Evolutionary conservation across 164 flowering plant species (phyloP), one percentile per base, ranked within the genome.

Genomic region (Magnolia officinalis): DNA sequence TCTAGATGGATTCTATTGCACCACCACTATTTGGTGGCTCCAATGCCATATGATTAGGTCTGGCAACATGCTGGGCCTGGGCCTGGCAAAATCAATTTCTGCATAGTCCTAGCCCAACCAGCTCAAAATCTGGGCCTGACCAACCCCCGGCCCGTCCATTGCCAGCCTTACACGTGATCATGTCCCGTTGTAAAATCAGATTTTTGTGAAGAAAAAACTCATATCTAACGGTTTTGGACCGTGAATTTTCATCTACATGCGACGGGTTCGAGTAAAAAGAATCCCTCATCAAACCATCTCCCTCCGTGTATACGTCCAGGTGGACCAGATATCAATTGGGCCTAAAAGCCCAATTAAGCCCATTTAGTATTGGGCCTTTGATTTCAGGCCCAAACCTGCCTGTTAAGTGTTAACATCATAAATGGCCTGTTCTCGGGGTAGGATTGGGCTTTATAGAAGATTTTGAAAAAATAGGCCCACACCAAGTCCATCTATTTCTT

Each of bases 191-290:
- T 49, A 72, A 52, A 52, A 13, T 16, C 29, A 72, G 14, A 16
- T 58, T 1, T 20, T 51, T 11, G 8, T 19, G 20, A 72, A 55
- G 19, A 58, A 13, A 79, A 29, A 26, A 85, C 98, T 89, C 81
- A 94, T 95, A 88, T 50, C 86, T 88, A 26, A 87, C 88, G 26
- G 75, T 75, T 24, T 50, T 76, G 26, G 82, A 65, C 75, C 70
- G 63, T 73, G 88, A 76, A 79, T 78, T 85, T 73, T 80, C 81
- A 1, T 74, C 70, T 9, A 81, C 50, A 71, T 61, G 70, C 5
- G 90, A 20, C 5, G 88, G 58, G 65, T 61, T 82, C 51, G 89
- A 71, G 64, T 73, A 76, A 74, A 74, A 26, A 26, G 29, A 26
- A 1, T 26, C 29, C 29, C 29, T 26, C 29, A 26, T 26, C 29